Percentiles rank a stretch among this genome's conserved stretches.
Conservation (phyloP, 2,329 filamentous ascomycete genomes). For the Fusarium tupiense region DNA sequence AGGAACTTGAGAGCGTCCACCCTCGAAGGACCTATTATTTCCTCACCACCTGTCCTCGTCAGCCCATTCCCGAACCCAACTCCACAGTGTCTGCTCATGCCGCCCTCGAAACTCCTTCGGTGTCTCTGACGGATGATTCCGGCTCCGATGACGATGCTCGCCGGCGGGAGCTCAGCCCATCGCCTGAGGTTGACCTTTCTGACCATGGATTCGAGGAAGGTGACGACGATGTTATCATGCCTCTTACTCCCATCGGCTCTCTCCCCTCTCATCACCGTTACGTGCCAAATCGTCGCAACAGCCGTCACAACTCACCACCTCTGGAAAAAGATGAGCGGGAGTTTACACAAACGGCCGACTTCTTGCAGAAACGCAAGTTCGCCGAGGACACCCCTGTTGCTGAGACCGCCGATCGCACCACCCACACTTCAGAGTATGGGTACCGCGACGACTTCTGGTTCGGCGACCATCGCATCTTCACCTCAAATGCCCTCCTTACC, state of each 20-base stretch:
- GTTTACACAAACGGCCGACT: slow-evolving; percentile 94
- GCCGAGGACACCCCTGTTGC: slow-evolving; percentile 52
- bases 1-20: slow-evolving; percentile 91
- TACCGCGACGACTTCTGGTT: slow-evolving; percentile 64
- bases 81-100: slow-evolving; percentile 36
- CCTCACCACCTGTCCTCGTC: slow-evolving; percentile 86
- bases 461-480: slow-evolving; percentile 54
- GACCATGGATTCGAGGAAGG: slow-evolving; percentile 84
- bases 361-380: slow-evolving; percentile 75
- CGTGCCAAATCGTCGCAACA: slow-evolving; percentile 51
- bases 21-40: slow-evolving; percentile 97
- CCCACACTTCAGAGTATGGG: slow-evolving; percentile 46
- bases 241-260: slow-evolving; percentile 70
- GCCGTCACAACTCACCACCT: slow-evolving; percentile 82
- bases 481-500: slow-evolving; percentile 58
- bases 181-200: slow-evolving; percentile 92
- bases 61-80: slow-evolving; percentile 73
- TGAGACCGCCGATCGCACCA: slow-evolving; percentile 46
- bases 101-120: slow-evolving; percentile 82
- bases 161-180: slow-evolving; percentile 81
- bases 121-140: slow-evolving; percentile 67
- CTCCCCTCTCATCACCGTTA: slow-evolving; percentile 62
- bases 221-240: slow-evolving; percentile 67
- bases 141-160: slow-evolving; percentile 77
- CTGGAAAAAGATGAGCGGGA: slow-evolving; percentile 95